These are phyloP conservation scores for Nepenthes mirabilis DNA, from an alignment of 148 eudicot species.

Conservation along the genomic window DNA sequence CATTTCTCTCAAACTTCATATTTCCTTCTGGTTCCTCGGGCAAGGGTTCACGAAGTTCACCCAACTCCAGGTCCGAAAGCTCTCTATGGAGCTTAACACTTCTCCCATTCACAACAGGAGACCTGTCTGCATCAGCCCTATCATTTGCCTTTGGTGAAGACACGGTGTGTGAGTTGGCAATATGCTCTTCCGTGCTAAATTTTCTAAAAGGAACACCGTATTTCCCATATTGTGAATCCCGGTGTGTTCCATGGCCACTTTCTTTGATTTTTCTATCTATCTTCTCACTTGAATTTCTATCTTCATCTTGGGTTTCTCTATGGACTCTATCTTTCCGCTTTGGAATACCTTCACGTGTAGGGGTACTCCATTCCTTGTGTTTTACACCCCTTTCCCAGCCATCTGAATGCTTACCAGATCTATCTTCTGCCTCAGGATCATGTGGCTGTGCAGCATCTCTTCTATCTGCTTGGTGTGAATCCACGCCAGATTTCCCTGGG, in stretches of 20 bases:
- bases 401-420: conserved; percentile 24
- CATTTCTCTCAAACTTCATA: conserved; percentile 43
- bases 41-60: conserved; percentile 82
- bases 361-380: conserved; percentile 25
- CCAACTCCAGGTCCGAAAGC: conserved; percentile 77
- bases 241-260: conserved; percentile 18
- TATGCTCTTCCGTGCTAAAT: conserved; percentile 17
- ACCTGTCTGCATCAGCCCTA: conserved; percentile 18
- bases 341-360: conserved; percentile 15
- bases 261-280: conserved; percentile 23
- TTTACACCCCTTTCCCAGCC: conserved; percentile 21
- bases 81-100: conserved; percentile 48
- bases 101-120: conserved; percentile 30
- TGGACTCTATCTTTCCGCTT: conserved; percentile 26
- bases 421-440: conserved; percentile 28
- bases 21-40: conserved; percentile 31
- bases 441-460: conserved; percentile 28
- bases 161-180: conserved; percentile 17
- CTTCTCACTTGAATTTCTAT: conserved; percentile 29
- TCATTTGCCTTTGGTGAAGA: conserved; percentile 24
- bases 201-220: conserved; percentile 27
- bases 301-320: conserved; percentile 30
- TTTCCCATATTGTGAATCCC: conserved; percentile 23
- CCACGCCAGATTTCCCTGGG: conserved; percentile 27
- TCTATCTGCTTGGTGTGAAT: conserved; percentile 30